phyloP scores from a whole-genome alignment of 768 basidiomycete genomes.

The Coprinellus aureogranulatus region DNA sequence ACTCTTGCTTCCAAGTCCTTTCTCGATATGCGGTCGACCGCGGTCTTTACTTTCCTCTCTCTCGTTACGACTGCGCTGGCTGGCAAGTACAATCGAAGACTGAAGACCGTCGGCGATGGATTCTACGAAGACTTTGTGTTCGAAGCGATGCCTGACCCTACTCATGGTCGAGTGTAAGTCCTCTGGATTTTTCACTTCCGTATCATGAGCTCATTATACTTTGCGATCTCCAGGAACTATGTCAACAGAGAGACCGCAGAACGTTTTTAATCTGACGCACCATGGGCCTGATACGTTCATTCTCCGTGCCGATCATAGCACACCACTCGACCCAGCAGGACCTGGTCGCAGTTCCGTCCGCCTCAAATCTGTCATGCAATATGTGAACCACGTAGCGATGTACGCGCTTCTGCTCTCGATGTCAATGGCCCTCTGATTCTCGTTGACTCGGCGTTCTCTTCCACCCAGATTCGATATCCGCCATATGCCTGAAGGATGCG shows the following conservation, averaged over 20 bases:
- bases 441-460: background rate
- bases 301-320: conserved; percentile 50
- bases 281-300: conserved; percentile 47
- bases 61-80: too few relatives aligned
- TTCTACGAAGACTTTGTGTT: conserved; percentile 35
- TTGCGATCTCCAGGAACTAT: conserved; percentile 33
- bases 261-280: conserved; percentile 51
- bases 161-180: conserved; percentile 59
- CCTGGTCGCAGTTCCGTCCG: conserved; percentile 55
- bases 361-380: conserved; percentile 48
- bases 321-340: conserved; percentile 41
- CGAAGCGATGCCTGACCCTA: conserved; percentile 53
- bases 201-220: too few relatives aligned
- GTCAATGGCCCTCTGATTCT: background rate
- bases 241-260: conserved; percentile 39
- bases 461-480: conserved; percentile 32
- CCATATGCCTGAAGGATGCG: conserved; percentile 39
- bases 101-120: too few relatives aligned
- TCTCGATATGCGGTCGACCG: too few relatives aligned
- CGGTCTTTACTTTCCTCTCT: too few relatives aligned
- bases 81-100: too few relatives aligned
- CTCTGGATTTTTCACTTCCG: background rate
- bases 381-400: conserved; percentile 53
- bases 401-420: conserved; percentile 23
- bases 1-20: too few relatives aligned